Percentiles rank a stretch among this genome's conserved stretches.
These are phyloP conservation scores for Penicillium sp. DNA, from an alignment of 2,329 filamentous ascomycete genomes.

Conservation along the genomic window DNA sequence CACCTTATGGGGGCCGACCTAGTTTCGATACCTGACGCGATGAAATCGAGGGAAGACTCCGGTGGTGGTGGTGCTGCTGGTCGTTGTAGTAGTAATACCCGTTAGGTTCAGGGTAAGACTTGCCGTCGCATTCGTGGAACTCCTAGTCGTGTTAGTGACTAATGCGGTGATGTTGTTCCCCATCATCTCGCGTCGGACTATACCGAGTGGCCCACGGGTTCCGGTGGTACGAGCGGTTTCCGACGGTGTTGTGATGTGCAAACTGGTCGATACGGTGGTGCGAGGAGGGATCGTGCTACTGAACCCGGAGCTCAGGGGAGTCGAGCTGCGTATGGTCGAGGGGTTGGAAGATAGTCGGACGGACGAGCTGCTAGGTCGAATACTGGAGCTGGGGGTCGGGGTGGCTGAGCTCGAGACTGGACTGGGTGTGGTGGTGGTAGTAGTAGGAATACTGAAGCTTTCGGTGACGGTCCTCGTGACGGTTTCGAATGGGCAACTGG, in stretches of 20 bases:
- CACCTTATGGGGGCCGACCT: background rate
- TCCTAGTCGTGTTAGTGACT: slow-evolving; percentile 20
- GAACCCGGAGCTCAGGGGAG: background rate
- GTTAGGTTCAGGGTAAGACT: slow-evolving; percentile 13
- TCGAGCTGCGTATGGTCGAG: slow-evolving; percentile 2
- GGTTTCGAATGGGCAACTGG: background rate
- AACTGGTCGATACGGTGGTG: background rate
- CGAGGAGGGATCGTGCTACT: background rate
- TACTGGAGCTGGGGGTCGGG: background rate
- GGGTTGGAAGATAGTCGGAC: background rate
- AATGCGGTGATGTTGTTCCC: slow-evolving; percentile 15
- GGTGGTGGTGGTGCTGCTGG: background rate
- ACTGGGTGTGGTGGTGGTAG: background rate
- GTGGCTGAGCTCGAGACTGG: background rate
- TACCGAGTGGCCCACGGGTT: slow-evolving; percentile 9
- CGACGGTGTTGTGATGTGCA: background rate
- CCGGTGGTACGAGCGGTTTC: background rate
- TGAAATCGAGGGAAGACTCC: background rate
- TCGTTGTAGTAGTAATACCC: background rate
- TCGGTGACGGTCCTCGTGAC: background rate
- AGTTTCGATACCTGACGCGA: background rate
- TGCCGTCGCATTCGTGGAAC: slow-evolving; percentile 15
- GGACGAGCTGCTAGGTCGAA: background rate
- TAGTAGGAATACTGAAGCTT: background rate
- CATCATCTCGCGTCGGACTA: slow-evolving; percentile 13